Base-by-base conservation (phyloP, 257 asterid species). In the Ilex aquifolium region DNA sequence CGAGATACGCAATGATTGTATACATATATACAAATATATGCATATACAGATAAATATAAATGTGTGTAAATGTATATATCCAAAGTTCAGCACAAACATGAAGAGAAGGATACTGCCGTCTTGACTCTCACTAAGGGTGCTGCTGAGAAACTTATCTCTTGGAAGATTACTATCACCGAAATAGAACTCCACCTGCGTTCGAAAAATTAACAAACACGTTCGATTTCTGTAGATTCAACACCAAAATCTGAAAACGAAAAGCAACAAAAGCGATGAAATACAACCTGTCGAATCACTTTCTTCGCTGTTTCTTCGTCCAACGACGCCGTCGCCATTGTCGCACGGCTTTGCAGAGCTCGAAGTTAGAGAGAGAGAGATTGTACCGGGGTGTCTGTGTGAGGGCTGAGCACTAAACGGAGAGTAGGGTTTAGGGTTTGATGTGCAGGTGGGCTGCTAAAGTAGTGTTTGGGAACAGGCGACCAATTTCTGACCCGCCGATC, bases 141-240 rank as follows among this genome's bases (percentile, higher is more conserved):
- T 79, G 78, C 32, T 80, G 68, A 93, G 68, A 74, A 93, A 93
- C 0, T 65, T 69, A 72, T 93, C 99, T 63, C 86, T 77, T n/a
- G 99, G 96, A 49, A 93, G 96, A 79, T 90, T 93, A 63, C 99
- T 93, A 73, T 90, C 99, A 62, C 99, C 82, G 72, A 93, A 87
- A 76, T 93, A 93, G 72, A 93, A 93, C 79, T 93, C 97, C 52
- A 93, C 96, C 99, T 93, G 88, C 65, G 52, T 53, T 14, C 30
- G 55, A n/a, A 29, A 2, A 58, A 11, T 32, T 30, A 13, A 39
- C 53, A 27, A 55, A 17, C 16, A 44, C 51, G 49, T 9, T 13
- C 10, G 57, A 61, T 9, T 13, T 44, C 31, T 13, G 8, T 32
- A 42, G 31, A 21, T 57, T 10, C 53, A 17, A 58, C 10, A 51